Evolutionary conservation across 2,329 filamentous ascomycete genomes (phyloP).

Genomic region (Xylaria sp.): DNA sequence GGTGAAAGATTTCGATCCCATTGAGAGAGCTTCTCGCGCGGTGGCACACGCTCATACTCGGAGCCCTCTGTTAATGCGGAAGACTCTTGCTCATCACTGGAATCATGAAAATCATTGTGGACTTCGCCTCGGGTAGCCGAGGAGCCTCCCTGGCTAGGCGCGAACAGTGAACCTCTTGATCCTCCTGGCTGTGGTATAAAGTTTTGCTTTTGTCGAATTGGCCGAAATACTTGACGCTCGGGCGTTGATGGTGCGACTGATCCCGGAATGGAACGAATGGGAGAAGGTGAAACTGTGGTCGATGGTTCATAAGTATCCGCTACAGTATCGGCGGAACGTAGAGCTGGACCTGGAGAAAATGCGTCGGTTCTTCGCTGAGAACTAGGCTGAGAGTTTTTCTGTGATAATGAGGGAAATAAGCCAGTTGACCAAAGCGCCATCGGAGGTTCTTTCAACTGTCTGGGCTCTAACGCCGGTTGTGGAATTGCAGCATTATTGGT

Average conservation of each 20-base stretch:
- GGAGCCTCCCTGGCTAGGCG: constrained; percentile 45
- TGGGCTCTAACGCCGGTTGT: constrained; percentile 32
- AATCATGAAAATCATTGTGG: constrained; percentile 25
- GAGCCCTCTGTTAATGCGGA: constrained; percentile 53
- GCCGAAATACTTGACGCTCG: constrained; percentile 39
- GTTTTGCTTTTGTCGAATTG: constrained; percentile 59
- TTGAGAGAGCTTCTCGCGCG: constrained; percentile 57
- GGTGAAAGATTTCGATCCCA: constrained; percentile 65
- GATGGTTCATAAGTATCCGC: constrained; percentile 44
- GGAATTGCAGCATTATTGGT: constrained; percentile 26
- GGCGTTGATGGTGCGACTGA: constrained; percentile 40
- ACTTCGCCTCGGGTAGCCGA: constrained; percentile 34
- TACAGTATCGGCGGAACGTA: constrained; percentile 41
- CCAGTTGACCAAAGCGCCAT: constrained; percentile 45
- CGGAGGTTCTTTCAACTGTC: constrained; percentile 43
- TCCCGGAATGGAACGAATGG: constrained; percentile 23
- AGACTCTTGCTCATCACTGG: constrained; percentile 43
- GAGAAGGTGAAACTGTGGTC: constrained; percentile 33
- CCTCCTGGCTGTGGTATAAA: constrained; percentile 58
- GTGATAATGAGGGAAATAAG: constrained; percentile 48
- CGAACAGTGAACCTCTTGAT: constrained; percentile 52
- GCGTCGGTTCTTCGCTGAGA: constrained; percentile 48
- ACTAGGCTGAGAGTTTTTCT: constrained; percentile 50
- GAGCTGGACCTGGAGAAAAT: constrained; percentile 50
- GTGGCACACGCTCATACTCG: constrained; percentile 52